A percentile compares a stretch with the other conserved stretches of the same genome.
Evolutionary conservation across 140 eudicot genomes (phyloP).

Genomic region (Anethum foeniculum): DNA sequence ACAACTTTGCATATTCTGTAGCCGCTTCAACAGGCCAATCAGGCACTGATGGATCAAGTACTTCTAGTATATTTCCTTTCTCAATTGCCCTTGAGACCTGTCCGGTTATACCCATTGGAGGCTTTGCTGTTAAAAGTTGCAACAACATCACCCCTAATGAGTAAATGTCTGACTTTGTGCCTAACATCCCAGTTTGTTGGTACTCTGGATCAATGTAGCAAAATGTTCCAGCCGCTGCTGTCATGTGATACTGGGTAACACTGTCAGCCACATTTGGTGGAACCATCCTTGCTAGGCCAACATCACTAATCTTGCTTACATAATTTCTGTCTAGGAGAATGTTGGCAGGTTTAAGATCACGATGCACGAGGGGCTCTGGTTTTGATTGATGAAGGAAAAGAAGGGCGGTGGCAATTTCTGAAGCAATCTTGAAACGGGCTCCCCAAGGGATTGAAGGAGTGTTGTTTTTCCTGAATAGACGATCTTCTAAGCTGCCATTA

Average conservation of each 20-base stretch:
- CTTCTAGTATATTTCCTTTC: constrained; percentile 24
- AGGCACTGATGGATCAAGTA: constrained; percentile 36
- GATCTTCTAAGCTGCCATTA: constrained; percentile 57
- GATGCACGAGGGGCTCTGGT: constrained; percentile 64
- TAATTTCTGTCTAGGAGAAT: constrained; percentile 41
- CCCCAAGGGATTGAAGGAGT: constrained; percentile 48
- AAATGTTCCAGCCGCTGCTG: constrained; percentile 69
- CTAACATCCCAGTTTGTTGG: constrained; percentile 57
- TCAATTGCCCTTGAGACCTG: constrained; percentile 40
- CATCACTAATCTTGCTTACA: constrained; percentile 52
- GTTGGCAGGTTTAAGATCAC: constrained; percentile 69
- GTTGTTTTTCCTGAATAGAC: constrained; percentile 39
- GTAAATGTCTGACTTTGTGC: constrained; percentile 53
- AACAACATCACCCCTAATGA: constrained; percentile 46
- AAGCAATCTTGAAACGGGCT: constrained; percentile 43
- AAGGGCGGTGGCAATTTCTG: constrained; percentile 56
- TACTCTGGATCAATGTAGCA: constrained; percentile 75
- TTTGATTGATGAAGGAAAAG: constrained; percentile 52
- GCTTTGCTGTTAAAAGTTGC: constrained; percentile 46
- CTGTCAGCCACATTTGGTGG: constrained; percentile 37
- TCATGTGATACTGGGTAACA: constrained; percentile 40
- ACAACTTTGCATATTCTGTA: constrained; percentile 31
- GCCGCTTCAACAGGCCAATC: constrained; percentile 63
- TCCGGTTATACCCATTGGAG: constrained; percentile 47
- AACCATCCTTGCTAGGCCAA: constrained; percentile 52